Percentiles rank a stretch among this genome's conserved stretches.
phyloP scores from a whole-genome alignment of 2,329 filamentous ascomycete species.

The Ascochyta clinopodiicola region DNA sequence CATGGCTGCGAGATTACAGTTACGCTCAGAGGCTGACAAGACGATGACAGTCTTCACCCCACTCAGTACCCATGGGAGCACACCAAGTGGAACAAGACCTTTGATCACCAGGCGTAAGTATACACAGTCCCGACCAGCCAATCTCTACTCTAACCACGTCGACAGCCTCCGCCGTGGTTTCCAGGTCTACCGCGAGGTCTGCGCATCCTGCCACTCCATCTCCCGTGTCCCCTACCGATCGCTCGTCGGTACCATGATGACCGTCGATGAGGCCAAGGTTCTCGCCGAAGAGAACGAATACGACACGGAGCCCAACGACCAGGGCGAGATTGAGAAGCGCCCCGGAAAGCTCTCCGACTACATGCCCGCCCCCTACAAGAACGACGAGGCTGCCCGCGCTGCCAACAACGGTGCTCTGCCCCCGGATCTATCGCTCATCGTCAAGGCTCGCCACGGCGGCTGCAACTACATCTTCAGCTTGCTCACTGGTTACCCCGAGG shows the following conservation, averaged over 20 bases:
- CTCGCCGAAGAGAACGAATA: constrained; percentile 99
- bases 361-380: constrained; percentile 94
- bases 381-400: constrained; percentile 96
- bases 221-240: constrained; percentile 91
- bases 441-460: constrained; percentile 97
- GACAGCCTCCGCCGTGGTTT: constrained; percentile 93
- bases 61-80: constrained; percentile 97
- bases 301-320: constrained; percentile 95
- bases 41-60: constrained; percentile 76
- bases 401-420: constrained; percentile 98
- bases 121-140: constrained; percentile 6
- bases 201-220: constrained; percentile 96
- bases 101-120: constrained; percentile 93
- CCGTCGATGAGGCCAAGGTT: constrained; percentile 96
- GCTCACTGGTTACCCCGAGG: constrained; percentile 96
- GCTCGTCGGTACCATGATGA: constrained; percentile 89
- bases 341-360: constrained; percentile 99
- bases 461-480: constrained; percentile 98
- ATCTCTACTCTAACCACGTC: constrained; percentile 1
- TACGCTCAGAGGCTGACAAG: constrained; percentile 40
- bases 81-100: constrained; percentile 89
- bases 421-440: constrained; percentile 95
- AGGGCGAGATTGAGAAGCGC: constrained; percentile 98
- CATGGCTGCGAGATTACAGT: constrained; percentile 31
- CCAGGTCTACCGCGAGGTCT: constrained; percentile 99